phyloP scores from a whole-genome alignment of 2,329 filamentous ascomycete genomes.

The Rasamsonia emersonii region DNA sequence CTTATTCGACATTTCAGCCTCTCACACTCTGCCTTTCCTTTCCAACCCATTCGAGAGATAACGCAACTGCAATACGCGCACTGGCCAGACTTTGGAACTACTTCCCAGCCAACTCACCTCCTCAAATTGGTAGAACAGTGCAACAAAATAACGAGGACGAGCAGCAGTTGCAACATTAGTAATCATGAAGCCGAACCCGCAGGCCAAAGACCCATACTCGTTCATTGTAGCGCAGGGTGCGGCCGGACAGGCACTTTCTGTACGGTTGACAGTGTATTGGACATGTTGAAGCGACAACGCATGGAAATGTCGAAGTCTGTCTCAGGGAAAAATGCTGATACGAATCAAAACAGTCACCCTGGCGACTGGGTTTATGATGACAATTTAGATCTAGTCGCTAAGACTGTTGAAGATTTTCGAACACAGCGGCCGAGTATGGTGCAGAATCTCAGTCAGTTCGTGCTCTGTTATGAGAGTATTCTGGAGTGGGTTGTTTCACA shows the following conservation, averaged over 20 bases:
- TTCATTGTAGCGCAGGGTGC: slow-evolving; percentile 94
- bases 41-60: slow-evolving; percentile 79
- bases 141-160: slow-evolving; percentile 53
- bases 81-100: slow-evolving; percentile 97
- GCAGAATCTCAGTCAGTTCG: slow-evolving; percentile 84
- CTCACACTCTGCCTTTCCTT: slow-evolving; percentile 66
- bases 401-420: slow-evolving; percentile 85
- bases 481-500: slow-evolving; percentile 66
- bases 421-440: slow-evolving; percentile 91
- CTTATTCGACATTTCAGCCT: slow-evolving; percentile 81
- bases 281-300: slow-evolving; percentile 87
- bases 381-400: slow-evolving; percentile 68
- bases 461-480: slow-evolving; percentile 92
- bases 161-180: slow-evolving; percentile 16
- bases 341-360: slow-evolving; percentile 17
- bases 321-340: slow-evolving; percentile 4
- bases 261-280: slow-evolving; percentile 89
- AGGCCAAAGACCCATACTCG: slow-evolving; percentile 63
- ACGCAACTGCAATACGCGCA: slow-evolving; percentile 89
- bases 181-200: slow-evolving; percentile 47
- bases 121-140: slow-evolving; percentile 83
- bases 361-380: slow-evolving; percentile 62
- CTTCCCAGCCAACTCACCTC: slow-evolving; percentile 78
- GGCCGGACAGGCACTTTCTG: slow-evolving; percentile 95
- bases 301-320: slow-evolving; percentile 17